Base-by-base conservation (phyloP, 257 asterid genomes). In the Gentiana dahurica region DNA sequence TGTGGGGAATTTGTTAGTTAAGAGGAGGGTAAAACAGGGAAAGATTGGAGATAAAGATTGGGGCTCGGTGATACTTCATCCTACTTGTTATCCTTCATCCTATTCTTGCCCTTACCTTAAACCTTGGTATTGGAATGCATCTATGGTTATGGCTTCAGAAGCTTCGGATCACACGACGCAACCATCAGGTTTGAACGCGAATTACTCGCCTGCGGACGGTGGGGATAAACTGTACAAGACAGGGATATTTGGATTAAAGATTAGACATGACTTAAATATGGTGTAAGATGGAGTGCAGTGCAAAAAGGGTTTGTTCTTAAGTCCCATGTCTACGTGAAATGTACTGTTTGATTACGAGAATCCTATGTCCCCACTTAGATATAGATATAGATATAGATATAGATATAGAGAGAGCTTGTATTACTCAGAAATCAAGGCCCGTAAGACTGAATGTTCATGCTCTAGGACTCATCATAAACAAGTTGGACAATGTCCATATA, bases 121-220 rank as follows among this genome's bases (percentile, higher is more conserved):
- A 37, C 95, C 98, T 39, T 90, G 98, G 98, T 79, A 84, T 51
- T 79, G 95, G 98, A 58, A 84, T 52, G 81, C 94, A 2, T 61
- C 71, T 46, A 34, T 60, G 51, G 82, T 78, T 12, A 65, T 81
- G 94, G 75, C 77, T 1, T 67, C 81, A 2, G 78, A 73, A 58
- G 69, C 54, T 11, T 59, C 70, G 61, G 85, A 80, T 58, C 72
- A 78, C 44, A 68, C 13, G 36, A 73, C 47, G 0, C 65, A 38
- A 52, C 68, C 60, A 7, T 48, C 74, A 5, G 58, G 82, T 57
- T 66, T 67, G 41, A 54, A 79, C 47, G 63, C 74, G 7, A 75
- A 55, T 58, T 59, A 78, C 73, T 77, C 96, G 35, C 91, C 68
- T 60, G 96, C 86, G 0, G 97, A 90, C 71, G 97, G 96, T 47